Base-by-base conservation (phyloP, 2,329 filamentous ascomycete genomes). In the Hymenoscyphus scutula region DNA sequence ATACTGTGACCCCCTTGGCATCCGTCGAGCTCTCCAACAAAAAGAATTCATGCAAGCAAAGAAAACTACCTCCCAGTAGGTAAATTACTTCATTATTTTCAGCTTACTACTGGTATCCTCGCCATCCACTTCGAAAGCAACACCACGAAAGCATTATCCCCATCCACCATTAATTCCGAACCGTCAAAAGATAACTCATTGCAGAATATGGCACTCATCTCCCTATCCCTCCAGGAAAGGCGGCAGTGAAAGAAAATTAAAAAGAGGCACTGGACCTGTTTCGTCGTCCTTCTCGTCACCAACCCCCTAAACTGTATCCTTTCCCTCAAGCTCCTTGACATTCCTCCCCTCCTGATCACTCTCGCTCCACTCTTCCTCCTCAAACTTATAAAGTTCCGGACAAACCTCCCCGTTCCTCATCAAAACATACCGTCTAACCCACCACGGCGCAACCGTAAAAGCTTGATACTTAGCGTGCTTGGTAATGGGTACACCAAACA, bases 401-500 rank as follows among this genome's bases (percentile, higher is more conserved):
- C 64, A 66, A 32, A 38, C 38, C 38, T 48, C 53, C 3, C 56
- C 62, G 23, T 63, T 62, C 23, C 61, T 32, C 17, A 17, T 11
- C 2, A 63, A 37, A 19, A 63, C 34, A 29, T 56, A 86, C 19
- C 82, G 78, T 70, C 80, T 84, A 69, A 84, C 72, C 81, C 83
- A 88, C 76, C 80, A 89, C 0, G 86, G 87, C 25, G 87, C 71
- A 1, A 82, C 80, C 85, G 85, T 53, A 78, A 80, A 10, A 11
- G 66, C 5, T 19, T 66, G 64, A 53, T 66, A 67, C 54, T 60
- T 57, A 4, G 53, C 45, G 57, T 62, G 60, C 15, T 57, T 61
- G 3, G 59, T 29, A 3, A 64, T 66, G 3, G 59, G 53, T 2
- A 56, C 53, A 19, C 34, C 59, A 56, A 60, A 60, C 15, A 60